Evolutionary conservation across 257 asterid genomes (phyloP).

Genomic region (Ocimum tenuiflorum): DNA sequence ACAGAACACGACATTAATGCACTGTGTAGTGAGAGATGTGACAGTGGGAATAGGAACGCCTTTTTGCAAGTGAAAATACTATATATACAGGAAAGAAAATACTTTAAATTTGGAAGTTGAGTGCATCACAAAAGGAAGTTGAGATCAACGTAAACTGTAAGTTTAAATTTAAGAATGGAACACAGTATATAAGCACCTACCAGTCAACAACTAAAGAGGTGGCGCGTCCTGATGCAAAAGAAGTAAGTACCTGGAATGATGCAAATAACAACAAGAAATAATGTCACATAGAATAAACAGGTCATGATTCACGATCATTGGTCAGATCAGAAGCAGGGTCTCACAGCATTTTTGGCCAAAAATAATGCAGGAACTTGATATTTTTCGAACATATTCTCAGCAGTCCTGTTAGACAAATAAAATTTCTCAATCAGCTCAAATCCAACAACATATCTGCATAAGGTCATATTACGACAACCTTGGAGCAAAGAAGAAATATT

Average conservation of each 20-base stretch:
- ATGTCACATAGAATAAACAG: constrained; percentile 1
- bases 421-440: constrained; percentile 18
- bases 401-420: constrained; percentile 63
- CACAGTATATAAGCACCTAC: constrained; percentile 38
- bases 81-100: neutral
- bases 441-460: constrained; percentile 12
- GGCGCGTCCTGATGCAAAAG: constrained; percentile 99
- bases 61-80: constrained; percentile 3
- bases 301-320: neutral
- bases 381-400: constrained; percentile 96
- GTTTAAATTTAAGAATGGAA: neutral
- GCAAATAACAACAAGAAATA: neutral
- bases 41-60: neutral
- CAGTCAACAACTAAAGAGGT: constrained; percentile 96
- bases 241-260: constrained; percentile 75
- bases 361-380: constrained; percentile 96
- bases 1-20: too few species aligned
- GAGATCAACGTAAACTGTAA: neutral
- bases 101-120: constrained; percentile 7
- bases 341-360: constrained; percentile 97
- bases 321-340: constrained; percentile 29
- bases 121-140: neutral
- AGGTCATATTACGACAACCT: neutral
- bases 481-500: neutral
- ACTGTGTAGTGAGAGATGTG: neutral